Conservation (phyloP, 352 stramenopile species). For the Plasmopara viticola region DNA sequence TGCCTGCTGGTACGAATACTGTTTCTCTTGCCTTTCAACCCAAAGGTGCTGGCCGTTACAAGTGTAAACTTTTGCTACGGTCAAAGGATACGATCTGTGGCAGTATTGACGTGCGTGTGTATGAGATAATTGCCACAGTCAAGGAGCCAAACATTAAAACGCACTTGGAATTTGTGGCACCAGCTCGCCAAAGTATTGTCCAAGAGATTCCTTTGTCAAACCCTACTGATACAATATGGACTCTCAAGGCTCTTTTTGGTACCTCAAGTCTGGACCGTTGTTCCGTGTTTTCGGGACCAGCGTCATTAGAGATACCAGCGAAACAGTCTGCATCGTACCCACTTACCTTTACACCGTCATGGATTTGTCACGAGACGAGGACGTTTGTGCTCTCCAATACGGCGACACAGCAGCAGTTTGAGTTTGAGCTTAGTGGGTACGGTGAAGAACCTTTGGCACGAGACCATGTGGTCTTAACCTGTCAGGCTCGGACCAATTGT, state of each 20-base stretch:
- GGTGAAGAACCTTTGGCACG: constrained; percentile 88
- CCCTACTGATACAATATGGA: constrained; percentile 78
- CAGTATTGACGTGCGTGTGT: constrained; percentile 74
- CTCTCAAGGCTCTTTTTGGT: constrained; percentile 60
- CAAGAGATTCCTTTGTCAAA: constrained; percentile 91
- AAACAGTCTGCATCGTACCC: constrained; percentile 69
- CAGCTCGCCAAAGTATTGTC: constrained; percentile 80
- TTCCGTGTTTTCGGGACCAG: constrained; percentile 66
- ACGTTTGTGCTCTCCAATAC: constrained; percentile 78
- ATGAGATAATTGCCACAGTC: constrained; percentile 79
- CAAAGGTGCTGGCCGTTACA: constrained; percentile 61
- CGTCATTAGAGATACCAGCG: constrained; percentile 56
- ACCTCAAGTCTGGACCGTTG: constrained; percentile 6
- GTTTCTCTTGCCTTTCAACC: constrained; percentile 73
- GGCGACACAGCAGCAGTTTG: constrained; percentile 78
- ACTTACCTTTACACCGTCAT: constrained; percentile 77
- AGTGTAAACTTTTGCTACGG: constrained; percentile 57
- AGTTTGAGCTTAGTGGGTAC: constrained; percentile 82
- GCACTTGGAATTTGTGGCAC: constrained; percentile 83
- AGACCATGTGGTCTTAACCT: constrained; percentile 80
- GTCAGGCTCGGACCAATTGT: constrained; percentile 82
- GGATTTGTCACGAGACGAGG: constrained; percentile 66
- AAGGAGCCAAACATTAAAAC: constrained; percentile 83
- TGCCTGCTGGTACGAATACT: constrained; percentile 30
- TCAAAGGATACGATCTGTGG: constrained; percentile 56